Evolutionary conservation across 768 basidiomycete species (phyloP).

Genomic region (Lentinula boryana): DNA sequence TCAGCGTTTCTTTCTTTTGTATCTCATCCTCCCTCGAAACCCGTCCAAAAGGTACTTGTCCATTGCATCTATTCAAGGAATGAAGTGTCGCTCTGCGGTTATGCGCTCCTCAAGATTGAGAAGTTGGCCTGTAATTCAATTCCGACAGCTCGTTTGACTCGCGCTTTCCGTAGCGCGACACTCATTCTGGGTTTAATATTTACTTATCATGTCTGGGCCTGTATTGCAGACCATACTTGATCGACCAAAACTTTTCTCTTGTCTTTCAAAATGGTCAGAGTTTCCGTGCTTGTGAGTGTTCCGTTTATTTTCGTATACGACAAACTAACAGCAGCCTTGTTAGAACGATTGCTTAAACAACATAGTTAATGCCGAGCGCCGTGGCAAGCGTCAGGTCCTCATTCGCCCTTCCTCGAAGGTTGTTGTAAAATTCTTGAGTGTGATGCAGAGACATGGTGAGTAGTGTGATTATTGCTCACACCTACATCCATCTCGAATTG

Average conservation of each 20-base stretch:
- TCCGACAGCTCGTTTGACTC: slow-evolving; percentile 56
- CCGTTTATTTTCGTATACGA: background rate
- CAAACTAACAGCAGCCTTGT: slow-evolving; percentile 3
- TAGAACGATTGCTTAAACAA: slow-evolving; percentile 71
- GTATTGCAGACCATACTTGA: slow-evolving; percentile 23
- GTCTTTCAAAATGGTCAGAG: slow-evolving; percentile 68
- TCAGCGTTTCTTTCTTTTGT: background rate
- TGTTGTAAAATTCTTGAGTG: slow-evolving; percentile 93
- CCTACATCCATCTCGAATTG: slow-evolving; percentile 45
- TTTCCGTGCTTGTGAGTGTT: slow-evolving; percentile 59
- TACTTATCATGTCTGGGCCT: slow-evolving; percentile 6
- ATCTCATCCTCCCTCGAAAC: slow-evolving; percentile 6
- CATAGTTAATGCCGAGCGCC: slow-evolving; percentile 99
- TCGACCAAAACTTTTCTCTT: slow-evolving; percentile 11
- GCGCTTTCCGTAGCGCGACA: slow-evolving; percentile 78
- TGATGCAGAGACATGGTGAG: slow-evolving; percentile 99
- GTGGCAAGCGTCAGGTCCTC: slow-evolving; percentile 99
- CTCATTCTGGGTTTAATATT: slow-evolving; percentile 59
- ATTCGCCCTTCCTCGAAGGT: slow-evolving; percentile 98
- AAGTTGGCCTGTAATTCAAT: slow-evolving; percentile 17
- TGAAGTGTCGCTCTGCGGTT: background rate
- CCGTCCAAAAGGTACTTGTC: slow-evolving; percentile 8
- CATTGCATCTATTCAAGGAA: background rate
- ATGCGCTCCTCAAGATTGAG: background rate
- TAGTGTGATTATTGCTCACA: background rate